A percentile compares a stretch with the other conserved stretches of the same genome.
Conservation (phyloP, 1,139 yeast species). For the Eremothecium sinecaudum region DNA sequence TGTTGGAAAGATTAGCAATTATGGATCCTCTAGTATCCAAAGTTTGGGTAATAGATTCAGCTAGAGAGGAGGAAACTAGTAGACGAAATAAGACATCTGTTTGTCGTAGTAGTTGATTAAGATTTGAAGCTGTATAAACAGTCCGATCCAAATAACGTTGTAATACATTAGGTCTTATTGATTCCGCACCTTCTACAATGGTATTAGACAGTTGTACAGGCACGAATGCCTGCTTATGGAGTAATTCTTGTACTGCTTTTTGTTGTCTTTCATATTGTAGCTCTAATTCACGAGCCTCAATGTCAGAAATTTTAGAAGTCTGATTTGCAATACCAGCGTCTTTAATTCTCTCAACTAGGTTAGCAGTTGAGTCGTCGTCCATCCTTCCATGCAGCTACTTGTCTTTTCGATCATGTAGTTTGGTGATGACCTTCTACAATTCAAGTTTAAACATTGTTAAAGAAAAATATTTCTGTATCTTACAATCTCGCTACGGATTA, state of each 20-base stretch:
- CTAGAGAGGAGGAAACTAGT: constrained; percentile 23
- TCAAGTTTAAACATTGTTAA: no score
- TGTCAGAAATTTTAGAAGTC: background rate
- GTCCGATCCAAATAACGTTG: constrained; percentile 26
- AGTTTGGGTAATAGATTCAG: constrained; percentile 17
- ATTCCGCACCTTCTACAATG: constrained; percentile 16
- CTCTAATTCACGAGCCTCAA: constrained; percentile 6
- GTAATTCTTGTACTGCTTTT: constrained; percentile 6
- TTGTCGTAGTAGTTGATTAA: constrained; percentile 21
- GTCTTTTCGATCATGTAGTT: no score
- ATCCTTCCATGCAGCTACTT: no score
- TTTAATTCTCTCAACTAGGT: constrained; percentile 1
- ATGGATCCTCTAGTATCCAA: constrained; percentile 16
- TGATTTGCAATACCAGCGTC: background rate
- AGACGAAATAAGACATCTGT: constrained; percentile 23
- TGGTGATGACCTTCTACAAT: no score
- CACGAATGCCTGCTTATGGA: constrained; percentile 10
- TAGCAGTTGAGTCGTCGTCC: constrained; percentile 2
- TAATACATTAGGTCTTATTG: constrained; percentile 18
- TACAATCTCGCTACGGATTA: no score
- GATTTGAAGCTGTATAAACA: constrained; percentile 20
- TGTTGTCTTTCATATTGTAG: constrained; percentile 9
- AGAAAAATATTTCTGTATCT: no score
- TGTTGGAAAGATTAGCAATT: constrained; percentile 8
- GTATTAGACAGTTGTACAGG: constrained; percentile 22